Base-by-base conservation (phyloP, 1,139 yeast species). In the Magnusiomyces suaveolens region DNA sequence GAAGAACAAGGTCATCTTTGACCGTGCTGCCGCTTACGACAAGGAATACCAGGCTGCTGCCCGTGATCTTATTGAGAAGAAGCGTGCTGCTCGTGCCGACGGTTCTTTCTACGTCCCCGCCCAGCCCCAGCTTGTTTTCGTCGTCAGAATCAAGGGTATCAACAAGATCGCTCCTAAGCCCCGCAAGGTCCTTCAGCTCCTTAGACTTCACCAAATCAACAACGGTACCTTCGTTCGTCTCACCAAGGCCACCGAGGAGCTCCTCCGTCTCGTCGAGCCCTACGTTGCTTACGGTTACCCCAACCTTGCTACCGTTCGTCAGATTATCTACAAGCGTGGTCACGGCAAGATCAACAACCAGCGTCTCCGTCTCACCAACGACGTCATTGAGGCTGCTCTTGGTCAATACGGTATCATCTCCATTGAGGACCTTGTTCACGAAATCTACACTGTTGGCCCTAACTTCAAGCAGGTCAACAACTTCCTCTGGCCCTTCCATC, bases 401-500 rank as follows among this genome's bases (percentile, higher is more conserved):
- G 97, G 97, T 77, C 81, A 89, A 80, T 92, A 82, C 85, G 97
- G 97, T 79, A 87, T 92, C 76, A 82, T 83, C 75, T 90, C 96
- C 68, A 76, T 92, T 68, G 98, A 92, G 80, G 98, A 92, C 77
- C 83, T 92, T 79, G 87, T 92, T 78, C 98, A 92, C 86, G 98
- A 92, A 82, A 87, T 92, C 72, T 85, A 81, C 87, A 86, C 97
- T 65, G 97, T 90, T 75, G 97, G 97, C 75, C 97, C 97, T 76
- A 88, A 89, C 92, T 92, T 92, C 90, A 92, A 92, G 84, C 97
- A 92, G 82, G 98, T 89, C 70, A 87, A 88, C 89, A 92, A 92
- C 97, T 92, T 92, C 83, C 82, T 92, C 80, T 92, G 97, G 97
- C 98, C 98, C 79, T 92, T 92, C 96, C 87, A 90, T 84, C 86